Conservation (phyloP, 768 basidiomycete genomes). For the Naematelia aurantialba region DNA sequence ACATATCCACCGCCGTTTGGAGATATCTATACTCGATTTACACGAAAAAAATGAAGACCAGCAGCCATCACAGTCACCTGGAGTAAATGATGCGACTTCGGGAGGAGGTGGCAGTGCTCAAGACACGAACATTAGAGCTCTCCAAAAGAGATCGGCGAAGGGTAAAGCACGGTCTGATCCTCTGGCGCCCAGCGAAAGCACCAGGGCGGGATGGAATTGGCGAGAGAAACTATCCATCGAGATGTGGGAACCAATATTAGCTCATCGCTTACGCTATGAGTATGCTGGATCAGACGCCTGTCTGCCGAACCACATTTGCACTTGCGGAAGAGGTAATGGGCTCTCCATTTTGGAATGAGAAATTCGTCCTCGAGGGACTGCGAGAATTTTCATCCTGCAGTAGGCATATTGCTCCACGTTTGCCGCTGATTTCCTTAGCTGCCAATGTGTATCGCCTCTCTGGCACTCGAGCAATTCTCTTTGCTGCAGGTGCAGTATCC, state of each 20-base stretch:
- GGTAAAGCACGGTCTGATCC: too few relatives aligned
- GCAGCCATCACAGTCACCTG: too few relatives aligned
- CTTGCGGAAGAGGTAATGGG: background rate
- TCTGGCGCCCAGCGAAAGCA: conserved; percentile 4
- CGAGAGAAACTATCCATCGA: conserved; percentile 13
- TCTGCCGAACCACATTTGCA: background rate
- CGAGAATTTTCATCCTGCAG: conserved; percentile 14
- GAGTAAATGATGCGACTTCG: too few relatives aligned
- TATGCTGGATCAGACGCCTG: background rate
- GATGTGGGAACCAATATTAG: conserved; percentile 10
- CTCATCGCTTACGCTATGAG: background rate
- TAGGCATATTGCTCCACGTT: conserved; percentile 2
- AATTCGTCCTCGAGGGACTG: conserved; percentile 17
- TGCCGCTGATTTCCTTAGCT: background rate
- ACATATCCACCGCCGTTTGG: conserved; percentile 11
- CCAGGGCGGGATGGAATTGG: conserved; percentile 8
- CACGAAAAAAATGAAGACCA: conserved; percentile 18
- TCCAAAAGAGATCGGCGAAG: background rate
- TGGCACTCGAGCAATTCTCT: conserved; percentile 3
- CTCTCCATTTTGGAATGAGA: conserved; percentile 23
- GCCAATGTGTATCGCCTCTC: conserved; percentile 8
- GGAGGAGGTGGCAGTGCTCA: too few relatives aligned
- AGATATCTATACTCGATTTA: conserved; percentile 16
- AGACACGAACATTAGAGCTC: too few relatives aligned
- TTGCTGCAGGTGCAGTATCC: conserved; percentile 13